Base-by-base conservation (phyloP, 2,329 filamentous ascomycete genomes). In the Dothidotthia symphoricarpi region DNA sequence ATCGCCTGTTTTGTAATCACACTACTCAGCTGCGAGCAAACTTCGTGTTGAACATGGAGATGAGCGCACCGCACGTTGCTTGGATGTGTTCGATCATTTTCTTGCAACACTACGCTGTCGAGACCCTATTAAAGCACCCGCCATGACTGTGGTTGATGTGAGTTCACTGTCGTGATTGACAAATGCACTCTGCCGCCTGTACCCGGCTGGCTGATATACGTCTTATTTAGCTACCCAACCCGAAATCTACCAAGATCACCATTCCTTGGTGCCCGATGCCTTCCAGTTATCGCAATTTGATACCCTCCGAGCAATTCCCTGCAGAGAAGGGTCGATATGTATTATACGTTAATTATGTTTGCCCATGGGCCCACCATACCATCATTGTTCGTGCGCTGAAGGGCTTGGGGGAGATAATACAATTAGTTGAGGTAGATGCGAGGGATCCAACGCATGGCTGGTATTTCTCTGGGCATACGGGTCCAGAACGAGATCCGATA, bases 251-350 rank as follows among this genome's bases (percentile, higher is more conserved):
- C 16, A 72, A 77, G 42, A 77, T 77, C 9, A 68, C 5, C 19
- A 22, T 22, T 22, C 35, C 72, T 10, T 81, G 80, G 52, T 66
- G 70, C 2, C 72, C 77, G 13, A 74, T 75, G 43, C 68, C 71
- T 27, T 77, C 76, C 34, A 60, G 64, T 1, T 84, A 83, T 54
- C 76, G 81, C 8, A 66, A 75, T 45, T 72, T 61, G 41, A 68
- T 85, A 34, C 81, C 78, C 1, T 72, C 66, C 3, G 70, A 75
- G 2, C 66, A 68, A 14, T 84, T 81, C 42, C 75, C 80, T 0
- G 73, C 80, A 0, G 78, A 81, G 45, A 75, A 73, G 41, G 75
- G 73, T 33, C 76, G 81, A 13, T 85, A 84, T 64, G 76, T 74
- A 0, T 66, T 85, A 3, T 85, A 84, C 57, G 59, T 82, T 30